Evolutionary conservation across 2,329 filamentous ascomycete genomes (phyloP).

Genomic region (Xylariaceae sp.): DNA sequence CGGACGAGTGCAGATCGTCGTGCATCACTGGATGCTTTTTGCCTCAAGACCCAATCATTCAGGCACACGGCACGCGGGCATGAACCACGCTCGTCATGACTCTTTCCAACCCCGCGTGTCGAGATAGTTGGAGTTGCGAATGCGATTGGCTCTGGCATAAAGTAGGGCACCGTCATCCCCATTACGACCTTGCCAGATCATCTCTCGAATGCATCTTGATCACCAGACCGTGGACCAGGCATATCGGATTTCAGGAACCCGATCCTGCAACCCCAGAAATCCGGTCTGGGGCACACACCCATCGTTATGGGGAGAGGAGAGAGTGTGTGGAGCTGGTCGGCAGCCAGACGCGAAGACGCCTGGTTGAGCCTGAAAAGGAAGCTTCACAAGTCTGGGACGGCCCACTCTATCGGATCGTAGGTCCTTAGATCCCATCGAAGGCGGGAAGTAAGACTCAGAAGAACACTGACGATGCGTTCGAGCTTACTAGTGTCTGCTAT

Average conservation of each 20-base stretch:
- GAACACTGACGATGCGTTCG: constrained; percentile 8
- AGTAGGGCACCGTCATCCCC: neutral
- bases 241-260: constrained; percentile 8
- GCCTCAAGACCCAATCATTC: too few species aligned
- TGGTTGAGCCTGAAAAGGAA: constrained; percentile 3
- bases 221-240: neutral
- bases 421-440: constrained; percentile 16
- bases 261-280: constrained; percentile 24
- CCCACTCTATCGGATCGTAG: constrained; percentile 26
- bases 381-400: constrained; percentile 8
- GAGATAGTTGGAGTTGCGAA: too few species aligned
- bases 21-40: too few species aligned
- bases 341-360: neutral
- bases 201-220: neutral
- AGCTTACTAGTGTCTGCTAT: neutral
- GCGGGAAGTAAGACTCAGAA: neutral
- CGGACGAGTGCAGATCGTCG: too few species aligned
- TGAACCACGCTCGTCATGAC: too few species aligned
- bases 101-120: too few species aligned
- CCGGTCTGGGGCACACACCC: constrained; percentile 18
- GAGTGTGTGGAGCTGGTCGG: constrained; percentile 9
- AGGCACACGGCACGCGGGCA: too few species aligned
- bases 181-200: neutral
- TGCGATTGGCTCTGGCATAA: too few species aligned
- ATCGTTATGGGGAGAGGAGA: neutral